A percentile compares a stretch with the other conserved stretches of the same genome.
These are phyloP conservation scores for Hymenoscyphus infarciens DNA, from an alignment of 2,329 filamentous ascomycete genomes.

Conservation along the genomic window DNA sequence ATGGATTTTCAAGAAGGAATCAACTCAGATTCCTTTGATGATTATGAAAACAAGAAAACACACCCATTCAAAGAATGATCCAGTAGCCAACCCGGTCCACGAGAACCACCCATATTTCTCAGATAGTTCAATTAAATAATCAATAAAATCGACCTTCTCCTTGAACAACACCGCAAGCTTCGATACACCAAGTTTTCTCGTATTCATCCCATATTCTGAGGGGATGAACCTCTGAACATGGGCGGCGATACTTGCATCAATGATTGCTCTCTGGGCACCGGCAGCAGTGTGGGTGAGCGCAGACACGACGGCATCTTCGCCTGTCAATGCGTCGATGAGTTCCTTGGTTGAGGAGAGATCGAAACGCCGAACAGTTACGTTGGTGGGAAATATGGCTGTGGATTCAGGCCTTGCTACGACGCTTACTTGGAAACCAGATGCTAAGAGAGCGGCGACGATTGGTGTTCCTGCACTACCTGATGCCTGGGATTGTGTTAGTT, in stretches of 20 bases:
- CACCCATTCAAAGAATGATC: too few species aligned
- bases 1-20: constrained; percentile 42
- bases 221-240: constrained; percentile 60
- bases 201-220: constrained; percentile 50
- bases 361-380: constrained; percentile 42
- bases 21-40: constrained; percentile 46
- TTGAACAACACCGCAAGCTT: constrained; percentile 42
- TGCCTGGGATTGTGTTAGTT: constrained; percentile 16
- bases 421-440: constrained; percentile 43
- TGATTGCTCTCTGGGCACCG: constrained; percentile 46
- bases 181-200: constrained; percentile 40
- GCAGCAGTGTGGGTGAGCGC: constrained; percentile 38
- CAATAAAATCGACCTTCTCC: constrained; percentile 43
- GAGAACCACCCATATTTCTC: constrained; percentile 34
- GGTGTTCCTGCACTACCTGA: constrained; percentile 27
- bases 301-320: constrained; percentile 56
- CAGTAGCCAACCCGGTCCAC: too few species aligned
- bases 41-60: constrained; percentile 49
- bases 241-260: constrained; percentile 56
- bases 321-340: constrained; percentile 46
- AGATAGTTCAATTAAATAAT: constrained; percentile 41
- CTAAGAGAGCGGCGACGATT: constrained; percentile 26
- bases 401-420: constrained; percentile 43
- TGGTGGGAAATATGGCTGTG: constrained; percentile 24
- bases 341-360: constrained; percentile 43